Evolutionary conservation across 768 basidiomycete species (phyloP).

Genomic region (Calocybe cyanea): DNA sequence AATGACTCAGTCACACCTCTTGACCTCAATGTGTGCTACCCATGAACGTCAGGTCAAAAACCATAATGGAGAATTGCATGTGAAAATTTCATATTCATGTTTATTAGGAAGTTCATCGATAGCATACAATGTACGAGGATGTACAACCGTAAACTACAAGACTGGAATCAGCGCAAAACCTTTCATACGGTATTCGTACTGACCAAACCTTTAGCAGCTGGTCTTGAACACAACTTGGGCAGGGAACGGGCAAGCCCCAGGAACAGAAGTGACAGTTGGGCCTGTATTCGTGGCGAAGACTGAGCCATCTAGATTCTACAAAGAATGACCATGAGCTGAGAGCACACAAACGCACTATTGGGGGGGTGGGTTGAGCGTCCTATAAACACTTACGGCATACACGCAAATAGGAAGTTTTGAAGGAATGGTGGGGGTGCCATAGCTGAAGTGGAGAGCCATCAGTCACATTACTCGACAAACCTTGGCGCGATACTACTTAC

Average conservation of each 20-base stretch:
- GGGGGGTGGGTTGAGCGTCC: not conserved
- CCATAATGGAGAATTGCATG: too few relatives aligned
- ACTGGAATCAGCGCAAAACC: too few relatives aligned
- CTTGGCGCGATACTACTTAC: constrained; percentile 2
- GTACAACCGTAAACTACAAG: too few relatives aligned
- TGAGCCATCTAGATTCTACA: constrained; percentile 7
- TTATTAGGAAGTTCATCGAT: too few relatives aligned
- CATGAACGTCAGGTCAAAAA: too few relatives aligned
- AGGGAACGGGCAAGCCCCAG: constrained; percentile 10
- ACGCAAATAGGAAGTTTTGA: constrained; percentile 5
- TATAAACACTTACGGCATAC: constrained; percentile 1
- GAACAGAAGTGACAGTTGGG: constrained; percentile 5
- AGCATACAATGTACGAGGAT: too few relatives aligned
- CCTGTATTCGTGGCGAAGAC: constrained; percentile 13
- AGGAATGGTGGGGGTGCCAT: constrained; percentile 5
- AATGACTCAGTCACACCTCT: too few relatives aligned
- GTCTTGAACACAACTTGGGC: constrained; percentile 1
- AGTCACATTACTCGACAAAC: not conserved
- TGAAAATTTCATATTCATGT: too few relatives aligned
- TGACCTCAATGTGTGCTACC: too few relatives aligned
- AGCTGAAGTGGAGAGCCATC: not conserved
- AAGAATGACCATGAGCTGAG: not conserved
- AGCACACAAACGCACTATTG: not conserved
- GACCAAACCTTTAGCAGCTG: too few relatives aligned
- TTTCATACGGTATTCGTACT: too few relatives aligned